phyloP scores from a whole-genome alignment of 192 early-diverging fungal genomes.

The Coemansia erecta region DNA sequence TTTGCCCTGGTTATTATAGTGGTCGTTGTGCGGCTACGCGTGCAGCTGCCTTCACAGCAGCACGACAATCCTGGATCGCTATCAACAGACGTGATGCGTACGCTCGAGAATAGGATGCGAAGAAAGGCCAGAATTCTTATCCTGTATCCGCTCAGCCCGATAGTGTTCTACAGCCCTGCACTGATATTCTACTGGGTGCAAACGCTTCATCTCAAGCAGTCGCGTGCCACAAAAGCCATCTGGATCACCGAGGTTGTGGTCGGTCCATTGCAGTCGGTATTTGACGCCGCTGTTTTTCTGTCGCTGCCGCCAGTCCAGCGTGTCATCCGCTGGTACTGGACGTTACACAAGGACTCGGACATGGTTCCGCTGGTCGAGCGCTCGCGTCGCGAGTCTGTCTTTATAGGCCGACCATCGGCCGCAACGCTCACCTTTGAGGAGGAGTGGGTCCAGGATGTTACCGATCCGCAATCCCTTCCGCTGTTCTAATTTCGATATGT shows the following conservation, averaged over 20 bases:
- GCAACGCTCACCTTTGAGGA: constrained; percentile 18
- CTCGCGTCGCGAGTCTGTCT: constrained; percentile 24
- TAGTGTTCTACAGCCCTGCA: constrained; percentile 32
- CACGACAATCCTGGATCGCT: constrained; percentile 20
- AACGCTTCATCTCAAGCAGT: constrained; percentile 27
- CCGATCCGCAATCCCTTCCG: constrained; percentile 8
- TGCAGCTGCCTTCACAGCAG: constrained; percentile 17
- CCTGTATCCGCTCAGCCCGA: constrained; percentile 45
- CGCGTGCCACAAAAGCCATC: constrained; percentile 13
- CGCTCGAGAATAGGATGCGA: constrained; percentile 41
- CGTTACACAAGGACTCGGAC: constrained; percentile 36
- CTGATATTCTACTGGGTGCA: constrained; percentile 46
- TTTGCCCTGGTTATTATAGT: constrained; percentile 35
- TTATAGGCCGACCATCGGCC: constrained; percentile 10
- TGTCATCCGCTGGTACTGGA: constrained; percentile 38
- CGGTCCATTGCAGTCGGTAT: constrained; percentile 34
- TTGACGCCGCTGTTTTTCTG: constrained; percentile 33
- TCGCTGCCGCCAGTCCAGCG: constrained; percentile 43
- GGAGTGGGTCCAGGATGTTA: constrained; percentile 31
- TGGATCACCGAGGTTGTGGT: constrained; percentile 26
- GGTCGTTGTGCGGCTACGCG: constrained; percentile 27
- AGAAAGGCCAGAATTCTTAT: constrained; percentile 40
- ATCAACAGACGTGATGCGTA: constrained; percentile 39
- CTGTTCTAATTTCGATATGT: background rate
- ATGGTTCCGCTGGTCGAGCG: constrained; percentile 16